Base-by-base conservation (phyloP, 306 rosid species). In the Prunus kanzakura region DNA sequence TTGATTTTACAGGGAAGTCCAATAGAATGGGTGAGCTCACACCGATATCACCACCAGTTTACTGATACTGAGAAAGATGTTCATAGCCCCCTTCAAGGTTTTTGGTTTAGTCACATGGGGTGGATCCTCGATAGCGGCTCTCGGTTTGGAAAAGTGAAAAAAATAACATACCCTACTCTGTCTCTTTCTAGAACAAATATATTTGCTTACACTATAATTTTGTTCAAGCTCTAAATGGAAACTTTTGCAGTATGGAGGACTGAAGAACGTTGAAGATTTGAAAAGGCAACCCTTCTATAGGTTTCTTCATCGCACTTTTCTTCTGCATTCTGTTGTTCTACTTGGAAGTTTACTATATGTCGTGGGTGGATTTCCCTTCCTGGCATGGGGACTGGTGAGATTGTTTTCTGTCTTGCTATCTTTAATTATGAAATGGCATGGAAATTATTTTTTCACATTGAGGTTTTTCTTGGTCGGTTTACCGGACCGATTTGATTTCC, bases 1-100 rank as follows among this genome's bases (percentile, higher is more conserved):
- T 20, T 56, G 52, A 47, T 61, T 58, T 76, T 54, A 25, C 11
- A 54, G 98, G 97, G 97, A 11, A 93, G 79, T 63, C 98, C 97
- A 27, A 88, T 91, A 60, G 95, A 91, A 71, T 93, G 98, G 97
- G 98, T 93, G 32, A 93, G 98, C 84, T 89, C 98, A 15, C 97
- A 93, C 76, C 89, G 97, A 66, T 89, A 84, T 75, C 97, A 93
- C 29, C 98, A 93, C 80, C 97, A 91, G 64, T 93, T 85, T 60
- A 85, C 91, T 67, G 98, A 93, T 77, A 84, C 98, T 19, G 91
- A 87, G 61, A 86, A 83, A 83, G 97, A 93, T 69, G 97, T 94
- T 51, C 97, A 93, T 77, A 93, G 93, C 78, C 98, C 95, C 11
- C 76, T 38, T 16, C 88, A 88, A 76, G 98, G 98, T 50, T 93